Evolutionary conservation across 164 flowering plant genomes (phyloP).

Genomic region (Umbilicus rupestris): DNA sequence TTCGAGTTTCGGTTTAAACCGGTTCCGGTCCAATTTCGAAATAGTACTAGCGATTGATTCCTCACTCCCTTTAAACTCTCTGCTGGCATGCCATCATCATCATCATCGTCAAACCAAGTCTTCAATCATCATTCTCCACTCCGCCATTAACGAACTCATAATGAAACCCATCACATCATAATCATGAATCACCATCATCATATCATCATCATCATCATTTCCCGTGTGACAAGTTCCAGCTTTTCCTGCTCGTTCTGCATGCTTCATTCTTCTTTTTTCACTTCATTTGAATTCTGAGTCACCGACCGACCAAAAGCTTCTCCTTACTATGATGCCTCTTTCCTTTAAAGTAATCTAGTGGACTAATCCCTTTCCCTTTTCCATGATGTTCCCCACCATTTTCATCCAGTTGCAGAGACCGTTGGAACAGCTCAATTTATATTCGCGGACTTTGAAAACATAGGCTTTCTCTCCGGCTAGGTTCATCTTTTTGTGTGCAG

Average conservation of each 20-base stretch:
- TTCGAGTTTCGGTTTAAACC: too few species aligned
- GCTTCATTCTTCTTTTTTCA: not conserved
- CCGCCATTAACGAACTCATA: not conserved
- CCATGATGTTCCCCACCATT: not conserved
- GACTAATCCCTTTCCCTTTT: not conserved
- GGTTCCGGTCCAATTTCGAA: too few species aligned
- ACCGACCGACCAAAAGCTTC: slow-evolving; percentile 5
- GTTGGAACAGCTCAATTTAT: too few species aligned
- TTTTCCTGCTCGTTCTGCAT: slow-evolving; percentile 1
- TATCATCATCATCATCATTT: not conserved
- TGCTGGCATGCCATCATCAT: too few species aligned
- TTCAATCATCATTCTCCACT: not conserved
- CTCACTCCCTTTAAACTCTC: too few species aligned
- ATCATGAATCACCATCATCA: not conserved
- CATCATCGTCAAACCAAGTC: too few species aligned
- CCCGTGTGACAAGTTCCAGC: slow-evolving; percentile 4
- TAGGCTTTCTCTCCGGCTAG: too few species aligned
- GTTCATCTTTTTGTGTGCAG: not conserved
- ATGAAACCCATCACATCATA: not conserved
- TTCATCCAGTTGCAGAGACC: too few species aligned
- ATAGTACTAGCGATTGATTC: too few species aligned
- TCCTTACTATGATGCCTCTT: not conserved
- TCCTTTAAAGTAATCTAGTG: not conserved
- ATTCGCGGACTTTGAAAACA: too few species aligned
- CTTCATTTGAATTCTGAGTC: not conserved